phyloP scores from a whole-genome alignment of 2,329 filamentous ascomycete genomes.

The Epichloe uncinata region DNA sequence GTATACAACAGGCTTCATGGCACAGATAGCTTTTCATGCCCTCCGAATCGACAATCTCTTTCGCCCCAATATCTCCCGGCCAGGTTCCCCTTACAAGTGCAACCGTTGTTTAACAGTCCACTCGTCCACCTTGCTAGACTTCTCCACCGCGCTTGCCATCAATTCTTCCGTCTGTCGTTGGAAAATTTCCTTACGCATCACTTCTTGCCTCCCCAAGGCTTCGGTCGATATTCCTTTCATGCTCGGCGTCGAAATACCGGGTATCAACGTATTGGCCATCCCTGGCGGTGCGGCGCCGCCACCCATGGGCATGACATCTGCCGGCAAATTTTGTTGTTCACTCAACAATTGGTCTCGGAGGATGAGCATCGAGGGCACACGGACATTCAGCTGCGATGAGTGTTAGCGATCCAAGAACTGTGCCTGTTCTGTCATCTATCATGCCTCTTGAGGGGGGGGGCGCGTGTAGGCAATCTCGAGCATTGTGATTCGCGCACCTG shows the following conservation, averaged over 20 bases:
- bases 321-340: slow-evolving; percentile 1
- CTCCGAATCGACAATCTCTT: not conserved
- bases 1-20: too few species aligned
- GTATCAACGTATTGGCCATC: not conserved
- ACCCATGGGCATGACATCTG: not conserved
- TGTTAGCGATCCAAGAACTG: not conserved
- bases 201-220: slow-evolving; percentile 2
- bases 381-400: slow-evolving; percentile 35
- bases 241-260: not conserved
- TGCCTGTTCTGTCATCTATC: too few species aligned
- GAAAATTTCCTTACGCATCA: slow-evolving; percentile 4
- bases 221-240: not conserved
- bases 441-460: too few species aligned
- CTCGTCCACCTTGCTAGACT: slow-evolving; percentile 5
- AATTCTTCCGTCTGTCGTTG: slow-evolving; percentile 7
- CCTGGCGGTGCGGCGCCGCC: not conserved
- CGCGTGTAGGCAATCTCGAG: too few species aligned
- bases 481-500: slow-evolving; percentile 24
- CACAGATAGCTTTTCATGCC: too few species aligned
- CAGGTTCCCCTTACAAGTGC: slow-evolving; percentile 1
- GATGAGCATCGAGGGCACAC: slow-evolving; percentile 49
- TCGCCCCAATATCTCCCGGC: not conserved
- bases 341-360: slow-evolving; percentile 25
- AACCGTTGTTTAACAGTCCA: slow-evolving; percentile 8
- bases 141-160: slow-evolving; percentile 7